Percentiles rank a stretch among this genome's conserved stretches.
Conservation (phyloP, 805 yeast genomes). For the Candida xyloterini region DNA sequence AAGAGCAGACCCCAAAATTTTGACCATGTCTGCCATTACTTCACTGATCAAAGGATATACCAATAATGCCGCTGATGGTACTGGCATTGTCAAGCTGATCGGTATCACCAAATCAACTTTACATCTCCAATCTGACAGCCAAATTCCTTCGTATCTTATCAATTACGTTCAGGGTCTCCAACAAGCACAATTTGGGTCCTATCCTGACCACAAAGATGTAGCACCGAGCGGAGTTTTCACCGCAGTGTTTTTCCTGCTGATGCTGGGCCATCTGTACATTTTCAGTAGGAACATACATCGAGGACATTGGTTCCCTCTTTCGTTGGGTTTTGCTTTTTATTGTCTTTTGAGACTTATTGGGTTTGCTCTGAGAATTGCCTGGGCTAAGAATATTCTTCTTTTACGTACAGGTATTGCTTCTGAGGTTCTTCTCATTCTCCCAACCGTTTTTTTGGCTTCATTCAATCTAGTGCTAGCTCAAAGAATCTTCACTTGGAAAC, state of each 20-base stretch:
- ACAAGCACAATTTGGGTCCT: constrained; percentile 59
- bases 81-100: constrained; percentile 42
- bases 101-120: constrained; percentile 29
- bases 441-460: constrained; percentile 56
- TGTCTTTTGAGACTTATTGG: constrained; percentile 55
- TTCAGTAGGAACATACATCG: constrained; percentile 47
- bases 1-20: background rate
- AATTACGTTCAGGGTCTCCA: constrained; percentile 39
- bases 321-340: constrained; percentile 53
- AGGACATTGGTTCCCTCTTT: constrained; percentile 59
- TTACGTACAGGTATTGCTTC: constrained; percentile 53
- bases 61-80: constrained; percentile 47
- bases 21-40: constrained; percentile 22
- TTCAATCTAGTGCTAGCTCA: constrained; percentile 66
- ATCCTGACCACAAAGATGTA: constrained; percentile 50
- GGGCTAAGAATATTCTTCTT: constrained; percentile 52
- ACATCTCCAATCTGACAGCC: constrained; percentile 10
- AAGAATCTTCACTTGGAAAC: constrained; percentile 73
- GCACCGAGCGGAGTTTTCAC: constrained; percentile 61
- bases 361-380: constrained; percentile 52
- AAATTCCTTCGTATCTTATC: constrained; percentile 41
- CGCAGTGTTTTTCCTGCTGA: constrained; percentile 48
- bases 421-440: constrained; percentile 52
- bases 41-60: constrained; percentile 27
- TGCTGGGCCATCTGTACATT: constrained; percentile 44